A percentile compares a stretch with the other conserved stretches of the same genome.
phyloP scores from a whole-genome alignment of 306 rosid species.

The Quercus robur region DNA sequence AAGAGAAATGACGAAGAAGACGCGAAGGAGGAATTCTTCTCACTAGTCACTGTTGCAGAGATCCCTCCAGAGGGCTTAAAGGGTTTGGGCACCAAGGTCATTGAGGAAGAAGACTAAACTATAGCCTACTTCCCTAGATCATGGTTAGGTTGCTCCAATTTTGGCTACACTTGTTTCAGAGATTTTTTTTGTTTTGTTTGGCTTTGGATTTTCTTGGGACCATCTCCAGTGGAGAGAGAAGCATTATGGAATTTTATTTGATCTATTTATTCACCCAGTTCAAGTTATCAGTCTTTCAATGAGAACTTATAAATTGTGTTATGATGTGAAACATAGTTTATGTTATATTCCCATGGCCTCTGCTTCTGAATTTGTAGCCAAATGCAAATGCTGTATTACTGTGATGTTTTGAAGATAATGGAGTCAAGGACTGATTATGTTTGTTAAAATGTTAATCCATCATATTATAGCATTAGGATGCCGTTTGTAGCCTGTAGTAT shows the following conservation, averaged over 20 bases:
- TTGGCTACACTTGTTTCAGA: conserved; percentile 12
- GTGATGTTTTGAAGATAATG: not conserved
- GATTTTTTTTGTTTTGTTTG: not conserved
- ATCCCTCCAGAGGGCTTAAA: conserved; percentile 36
- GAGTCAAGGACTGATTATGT: no score
- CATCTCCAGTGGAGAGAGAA: not conserved
- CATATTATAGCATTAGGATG: not conserved
- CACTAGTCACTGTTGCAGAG: conserved; percentile 38
- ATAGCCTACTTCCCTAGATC: not conserved
- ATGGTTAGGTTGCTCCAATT: conserved; percentile 12
- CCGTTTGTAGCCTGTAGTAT: not conserved
- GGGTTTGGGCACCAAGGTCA: conserved; percentile 34
- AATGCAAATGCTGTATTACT: not conserved
- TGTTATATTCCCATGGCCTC: not conserved
- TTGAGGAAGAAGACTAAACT: conserved; percentile 43
- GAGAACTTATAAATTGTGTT: not conserved
- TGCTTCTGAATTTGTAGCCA: not conserved
- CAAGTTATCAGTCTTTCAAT: not conserved
- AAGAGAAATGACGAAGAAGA: conserved; percentile 45
- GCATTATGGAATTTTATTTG: conserved; percentile 3
- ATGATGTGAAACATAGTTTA: not conserved
- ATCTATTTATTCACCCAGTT: not conserved
- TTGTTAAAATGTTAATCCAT: not conserved
- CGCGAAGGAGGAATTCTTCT: conserved; percentile 43
- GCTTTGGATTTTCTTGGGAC: not conserved